Evolutionary conservation across 345 rosid genomes (phyloP).

Genomic region (Sonneratia alba): DNA sequence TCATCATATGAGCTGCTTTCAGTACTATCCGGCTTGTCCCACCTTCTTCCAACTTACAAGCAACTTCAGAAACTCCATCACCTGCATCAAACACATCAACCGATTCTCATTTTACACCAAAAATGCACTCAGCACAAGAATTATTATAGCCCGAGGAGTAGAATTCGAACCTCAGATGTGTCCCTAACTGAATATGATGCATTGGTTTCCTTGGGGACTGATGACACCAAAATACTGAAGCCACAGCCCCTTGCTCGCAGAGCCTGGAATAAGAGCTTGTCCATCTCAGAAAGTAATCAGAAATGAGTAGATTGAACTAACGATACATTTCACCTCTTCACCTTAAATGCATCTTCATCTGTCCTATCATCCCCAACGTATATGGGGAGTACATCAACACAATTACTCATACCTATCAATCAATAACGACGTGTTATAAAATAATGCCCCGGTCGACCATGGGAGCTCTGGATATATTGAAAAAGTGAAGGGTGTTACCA

Average conservation of each 20-base stretch:
- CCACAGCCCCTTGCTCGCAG: slow-evolving; percentile 49
- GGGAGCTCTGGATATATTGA: neutral
- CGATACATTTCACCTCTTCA: slow-evolving; percentile 1
- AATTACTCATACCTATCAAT: slow-evolving; percentile 21
- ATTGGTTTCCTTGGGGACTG: slow-evolving; percentile 65
- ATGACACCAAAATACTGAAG: slow-evolving; percentile 78
- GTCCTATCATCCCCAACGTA: slow-evolving; percentile 79
- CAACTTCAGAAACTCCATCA: slow-evolving; percentile 66
- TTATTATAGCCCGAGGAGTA: neutral
- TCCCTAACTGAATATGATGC: slow-evolving; percentile 71
- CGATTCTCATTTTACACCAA: neutral
- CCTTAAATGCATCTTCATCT: slow-evolving; percentile 97
- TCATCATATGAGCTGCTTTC: neutral
- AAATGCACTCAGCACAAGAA: neutral
- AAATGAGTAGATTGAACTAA: neutral
- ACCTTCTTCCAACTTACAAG: slow-evolving; percentile 58
- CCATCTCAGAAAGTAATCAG: neutral
- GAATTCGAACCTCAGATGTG: slow-evolving; percentile 54
- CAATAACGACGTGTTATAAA: neutral
- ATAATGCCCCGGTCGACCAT: too few relatives aligned
- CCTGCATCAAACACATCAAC: slow-evolving; percentile 29
- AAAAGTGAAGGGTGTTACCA: slow-evolving; percentile 25
- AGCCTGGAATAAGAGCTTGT: slow-evolving; percentile 22
- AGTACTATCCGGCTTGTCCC: slow-evolving; percentile 2
- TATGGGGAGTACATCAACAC: slow-evolving; percentile 64